Percentiles rank a stretch among this genome's conserved stretches.
phyloP scores from a whole-genome alignment of 352 stramenopile species.

The Pelagophyceae sp. region DNA sequence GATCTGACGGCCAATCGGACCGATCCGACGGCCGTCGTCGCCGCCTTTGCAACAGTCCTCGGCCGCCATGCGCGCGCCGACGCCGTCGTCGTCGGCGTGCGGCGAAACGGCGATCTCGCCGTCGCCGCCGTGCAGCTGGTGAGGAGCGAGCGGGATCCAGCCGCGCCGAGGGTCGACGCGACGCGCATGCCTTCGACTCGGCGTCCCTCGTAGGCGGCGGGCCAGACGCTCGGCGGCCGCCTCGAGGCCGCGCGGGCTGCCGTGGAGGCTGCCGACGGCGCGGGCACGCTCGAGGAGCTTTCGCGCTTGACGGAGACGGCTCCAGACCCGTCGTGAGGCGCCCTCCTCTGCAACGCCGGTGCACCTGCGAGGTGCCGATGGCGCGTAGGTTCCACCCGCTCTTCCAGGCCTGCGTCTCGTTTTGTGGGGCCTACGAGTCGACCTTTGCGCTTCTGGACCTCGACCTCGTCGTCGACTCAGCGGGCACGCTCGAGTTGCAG shows the following conservation, averaged over 20 bases:
- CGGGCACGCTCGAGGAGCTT: neutral
- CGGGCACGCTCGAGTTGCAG: neutral
- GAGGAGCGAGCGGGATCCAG: too few relatives aligned
- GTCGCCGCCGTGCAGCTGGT: neutral
- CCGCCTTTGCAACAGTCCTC: neutral
- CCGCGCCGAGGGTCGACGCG: too few relatives aligned
- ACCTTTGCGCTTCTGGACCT: neutral
- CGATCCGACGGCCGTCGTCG: too few relatives aligned
- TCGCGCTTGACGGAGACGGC: too few relatives aligned
- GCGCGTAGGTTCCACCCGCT: constrained; percentile 2
- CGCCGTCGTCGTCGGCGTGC: neutral
- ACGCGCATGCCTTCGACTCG: too few relatives aligned
- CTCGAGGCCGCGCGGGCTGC: neutral
- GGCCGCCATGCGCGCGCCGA: neutral
- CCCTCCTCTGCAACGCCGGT: too few relatives aligned
- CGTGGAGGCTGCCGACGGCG: neutral
- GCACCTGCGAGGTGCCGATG: too few relatives aligned
- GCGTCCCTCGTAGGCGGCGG: neutral
- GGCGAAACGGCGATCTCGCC: neutral
- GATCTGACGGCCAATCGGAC: too few relatives aligned
- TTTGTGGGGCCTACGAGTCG: neutral
- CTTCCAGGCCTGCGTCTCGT: neutral
- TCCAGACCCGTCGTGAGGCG: too few relatives aligned
- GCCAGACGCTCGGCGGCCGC: neutral
- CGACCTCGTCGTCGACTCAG: neutral